Evolutionary conservation across 306 rosid species (phyloP), one percentile per base, ranked within the genome.

Genomic region (Vigna hirtella): DNA sequence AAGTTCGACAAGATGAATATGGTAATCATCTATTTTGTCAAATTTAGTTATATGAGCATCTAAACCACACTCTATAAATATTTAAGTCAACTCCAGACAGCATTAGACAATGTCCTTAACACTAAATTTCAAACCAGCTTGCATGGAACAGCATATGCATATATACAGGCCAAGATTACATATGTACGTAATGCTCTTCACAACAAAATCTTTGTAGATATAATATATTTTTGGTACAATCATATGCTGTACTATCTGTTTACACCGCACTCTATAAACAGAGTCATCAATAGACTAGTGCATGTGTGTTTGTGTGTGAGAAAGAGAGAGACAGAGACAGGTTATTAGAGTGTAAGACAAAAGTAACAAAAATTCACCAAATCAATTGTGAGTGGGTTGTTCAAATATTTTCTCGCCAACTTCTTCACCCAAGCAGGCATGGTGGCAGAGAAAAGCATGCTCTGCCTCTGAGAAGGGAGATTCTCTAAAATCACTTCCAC

Each of bases 361-460:
- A 50, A 74, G 63, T 49, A 72, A 81, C 36, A 42, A 73, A 79
- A 67, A 30, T 26, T 18, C 89, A 95, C 99, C 99, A 95, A 87
- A 88, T 95, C 99, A 83, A 93, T 93, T 2, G 99, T 95, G 87
- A 95, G 80, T 2, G 99, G 99, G 68, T 84, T 87, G 85, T 95
- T 76, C 90, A 95, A 81, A 81, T 95, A 82, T 74, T 95, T 95
- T 61, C 96, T 88, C 4, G 99, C 83, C 81, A 95, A 80, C 74
- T 95, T 95, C 85, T 93, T 93, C 79, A 95, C 96, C 99, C 99
- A 95, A 26, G 55, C 18, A 3, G 99, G 99, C 97, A 95, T 95
- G 66, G 99, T 95, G 48, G 98, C 99, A 53, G 98, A 93, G 82
- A 95, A 95, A 75, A 95, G 99, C 99, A 95, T 93, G 86, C 89